phyloP scores from a whole-genome alignment of 176 grass and related monocot genomes.

The Oryza brachyantha region DNA sequence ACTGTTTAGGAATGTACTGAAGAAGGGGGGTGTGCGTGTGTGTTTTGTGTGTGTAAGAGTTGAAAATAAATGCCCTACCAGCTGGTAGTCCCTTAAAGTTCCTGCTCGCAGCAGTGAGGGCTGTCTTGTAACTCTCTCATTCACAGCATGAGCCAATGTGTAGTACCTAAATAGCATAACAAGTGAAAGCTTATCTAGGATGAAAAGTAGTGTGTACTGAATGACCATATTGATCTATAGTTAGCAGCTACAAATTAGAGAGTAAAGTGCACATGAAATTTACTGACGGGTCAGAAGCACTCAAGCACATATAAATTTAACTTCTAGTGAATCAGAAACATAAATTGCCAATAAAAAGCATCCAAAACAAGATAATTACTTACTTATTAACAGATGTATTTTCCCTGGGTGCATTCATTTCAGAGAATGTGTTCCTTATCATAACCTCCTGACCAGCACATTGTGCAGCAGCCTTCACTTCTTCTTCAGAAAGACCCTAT shows the following conservation, averaged over 20 bases:
- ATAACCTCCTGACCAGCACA: slow-evolving; percentile 96
- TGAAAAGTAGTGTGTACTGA: slow-evolving; percentile 5
- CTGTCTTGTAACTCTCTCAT: slow-evolving; percentile 80
- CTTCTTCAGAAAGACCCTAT: slow-evolving; percentile 94
- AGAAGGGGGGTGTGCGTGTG: too few relatives aligned
- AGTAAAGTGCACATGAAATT: background rate
- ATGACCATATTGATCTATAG: background rate
- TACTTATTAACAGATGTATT: slow-evolving; percentile 91
- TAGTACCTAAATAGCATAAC: slow-evolving; percentile 67
- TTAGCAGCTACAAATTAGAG: background rate
- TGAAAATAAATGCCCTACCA: slow-evolving; percentile 57
- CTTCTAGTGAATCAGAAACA: background rate
- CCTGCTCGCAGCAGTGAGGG: slow-evolving; percentile 85
- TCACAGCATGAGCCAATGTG: slow-evolving; percentile 96
- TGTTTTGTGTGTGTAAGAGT: too few relatives aligned
- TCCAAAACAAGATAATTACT: slow-evolving; percentile 12
- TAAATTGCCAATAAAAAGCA: background rate
- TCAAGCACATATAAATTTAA: slow-evolving; percentile 9
- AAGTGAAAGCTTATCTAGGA: background rate
- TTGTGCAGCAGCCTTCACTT: slow-evolving; percentile 82
- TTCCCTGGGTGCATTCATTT: slow-evolving; percentile 98
- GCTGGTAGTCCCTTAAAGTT: slow-evolving; percentile 97
- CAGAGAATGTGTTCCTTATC: slow-evolving; percentile 96
- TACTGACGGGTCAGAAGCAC: background rate
- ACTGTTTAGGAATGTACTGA: too few relatives aligned